Evolutionary conservation across 2,329 filamentous ascomycete species (phyloP), one percentile per base, ranked within the genome.

Genomic region (Pyrenophora seminiperda): DNA sequence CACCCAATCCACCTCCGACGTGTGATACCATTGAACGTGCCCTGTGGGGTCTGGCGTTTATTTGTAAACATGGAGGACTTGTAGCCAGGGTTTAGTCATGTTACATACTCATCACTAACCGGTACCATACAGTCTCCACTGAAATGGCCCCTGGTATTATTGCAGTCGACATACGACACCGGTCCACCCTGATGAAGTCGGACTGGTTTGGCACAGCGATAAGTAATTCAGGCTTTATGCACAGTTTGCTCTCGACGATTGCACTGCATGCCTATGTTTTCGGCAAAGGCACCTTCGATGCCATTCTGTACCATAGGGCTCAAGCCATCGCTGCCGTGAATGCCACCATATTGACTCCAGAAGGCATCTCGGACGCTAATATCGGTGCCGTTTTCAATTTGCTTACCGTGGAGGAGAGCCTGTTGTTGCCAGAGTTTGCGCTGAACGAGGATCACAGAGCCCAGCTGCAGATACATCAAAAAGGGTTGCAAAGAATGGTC

Each of bases 301-400:
- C 58, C 13, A 67, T 73, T 41, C 48, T 70, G 18, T 60, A 67
- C 47, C 68, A 74, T 57, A 67, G 65, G 32, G 65, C 63, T 40
- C 55, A 67, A 41, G 69, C 71, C 4, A 67, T 73, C 41, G 53
- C 67, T 27, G 63, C 68, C 11, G 63, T 74, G 24, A 73, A 72
- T 39, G 55, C 58, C 27, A 65, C 65, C 5, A 59, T 74, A 18
- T 64, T 67, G 7, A 57, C 59, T 37, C 60, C 63, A 32, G 60
- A 71, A 43, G 64, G 59, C 1, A 65, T 71, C 6, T 71, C 70
- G 1, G 71, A 74, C 51, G 69, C 68, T 14, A 73, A 71, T 13
- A 71, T 74, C 19, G 71, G 68, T 15, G 69, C 71, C 14, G 71
- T 74, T 1, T 74, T 73, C 62, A 72, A 72, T 43, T 50, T 74